phyloP scores from a whole-genome alignment of 2,329 filamentous ascomycete genomes.

The Ascochyta rabiei region DNA sequence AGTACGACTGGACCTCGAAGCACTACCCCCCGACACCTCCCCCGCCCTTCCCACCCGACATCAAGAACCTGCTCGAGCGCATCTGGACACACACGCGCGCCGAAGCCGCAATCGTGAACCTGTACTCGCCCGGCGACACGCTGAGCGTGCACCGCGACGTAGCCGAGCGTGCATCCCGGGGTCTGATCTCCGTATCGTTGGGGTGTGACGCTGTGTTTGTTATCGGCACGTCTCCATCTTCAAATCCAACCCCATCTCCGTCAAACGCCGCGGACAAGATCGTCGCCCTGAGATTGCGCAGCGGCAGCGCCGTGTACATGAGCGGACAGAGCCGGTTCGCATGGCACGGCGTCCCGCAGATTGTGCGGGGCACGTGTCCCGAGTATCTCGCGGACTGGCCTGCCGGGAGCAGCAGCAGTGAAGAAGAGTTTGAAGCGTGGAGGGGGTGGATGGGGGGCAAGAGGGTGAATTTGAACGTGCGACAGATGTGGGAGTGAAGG shows the following conservation, averaged over 20 bases:
- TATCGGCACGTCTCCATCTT: slow-evolving; percentile 59
- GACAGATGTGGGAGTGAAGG: slow-evolving; percentile 73
- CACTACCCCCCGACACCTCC: slow-evolving; percentile 73
- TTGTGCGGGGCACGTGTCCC: slow-evolving; percentile 80
- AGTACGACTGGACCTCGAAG: slow-evolving; percentile 95
- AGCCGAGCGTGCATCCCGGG: slow-evolving; percentile 79
- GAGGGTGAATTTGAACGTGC: slow-evolving; percentile 88
- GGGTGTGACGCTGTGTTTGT: slow-evolving; percentile 92
- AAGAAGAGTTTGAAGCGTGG: no score
- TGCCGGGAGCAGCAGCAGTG: slow-evolving; percentile 20
- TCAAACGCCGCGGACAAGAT: slow-evolving; percentile 31
- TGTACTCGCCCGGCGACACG: slow-evolving; percentile 89
- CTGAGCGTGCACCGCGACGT: slow-evolving; percentile 94
- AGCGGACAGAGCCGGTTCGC: slow-evolving; percentile 79
- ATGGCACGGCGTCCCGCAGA: slow-evolving; percentile 94
- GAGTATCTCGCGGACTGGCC: slow-evolving; percentile 78
- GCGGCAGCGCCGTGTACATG: slow-evolving; percentile 93
- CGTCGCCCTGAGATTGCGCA: slow-evolving; percentile 60
- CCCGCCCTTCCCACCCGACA: slow-evolving; percentile 75
- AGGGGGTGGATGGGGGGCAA: slow-evolving; percentile 61
- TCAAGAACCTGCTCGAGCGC: slow-evolving; percentile 68
- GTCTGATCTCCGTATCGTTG: slow-evolving; percentile 83
- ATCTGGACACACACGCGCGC: slow-evolving; percentile 79
- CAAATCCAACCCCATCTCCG: no score
- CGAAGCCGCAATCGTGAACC: slow-evolving; percentile 91